A percentile compares a stretch with the other conserved stretches of the same genome.
phyloP scores from a whole-genome alignment of 495 filamentous ascomycete species.

The Aspergillus asperescens region DNA sequence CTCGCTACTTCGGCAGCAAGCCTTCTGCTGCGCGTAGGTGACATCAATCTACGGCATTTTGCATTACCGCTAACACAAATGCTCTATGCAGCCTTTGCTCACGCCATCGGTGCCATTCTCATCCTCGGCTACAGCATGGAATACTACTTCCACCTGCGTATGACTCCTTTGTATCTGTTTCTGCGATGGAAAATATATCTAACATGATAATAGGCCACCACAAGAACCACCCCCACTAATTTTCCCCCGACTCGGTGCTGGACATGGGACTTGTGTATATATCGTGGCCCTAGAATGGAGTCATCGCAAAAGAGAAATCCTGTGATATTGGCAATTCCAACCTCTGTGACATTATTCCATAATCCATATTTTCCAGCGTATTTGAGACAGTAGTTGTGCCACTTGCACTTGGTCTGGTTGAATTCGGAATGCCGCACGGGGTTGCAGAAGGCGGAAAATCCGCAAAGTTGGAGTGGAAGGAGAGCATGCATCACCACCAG shows the following conservation, averaged over 20 bases:
- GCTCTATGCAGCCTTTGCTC: constrained; percentile 64
- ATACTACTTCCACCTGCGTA: constrained; percentile 99
- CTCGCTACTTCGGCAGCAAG: constrained; percentile 92
- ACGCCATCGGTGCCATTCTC: constrained; percentile 71
- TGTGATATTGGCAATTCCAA: not conserved
- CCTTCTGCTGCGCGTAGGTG: constrained; percentile 78
- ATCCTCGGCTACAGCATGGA: constrained; percentile 86
- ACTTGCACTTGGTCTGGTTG: not conserved
- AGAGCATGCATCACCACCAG: not conserved
- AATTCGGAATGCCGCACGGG: not conserved
- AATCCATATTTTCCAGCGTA: not conserved
- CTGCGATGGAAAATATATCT: constrained; percentile 10
- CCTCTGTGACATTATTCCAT: not conserved
- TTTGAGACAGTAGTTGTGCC: not conserved
- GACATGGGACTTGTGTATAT: constrained; percentile 39
- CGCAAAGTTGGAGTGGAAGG: not conserved
- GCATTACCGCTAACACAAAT: constrained; percentile 6
- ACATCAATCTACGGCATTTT: not conserved
- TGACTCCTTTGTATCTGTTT: constrained; percentile 31
- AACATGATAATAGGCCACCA: constrained; percentile 67
- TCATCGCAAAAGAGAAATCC: constrained; percentile 25
- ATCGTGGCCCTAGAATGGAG: constrained; percentile 29
- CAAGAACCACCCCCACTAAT: constrained; percentile 98
- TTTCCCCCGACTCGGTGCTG: constrained; percentile 18
- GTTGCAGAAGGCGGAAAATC: not conserved